Evolutionary conservation across 176 grass and related monocot genomes (phyloP).

Genomic region (Aegilops sharonensis): DNA sequence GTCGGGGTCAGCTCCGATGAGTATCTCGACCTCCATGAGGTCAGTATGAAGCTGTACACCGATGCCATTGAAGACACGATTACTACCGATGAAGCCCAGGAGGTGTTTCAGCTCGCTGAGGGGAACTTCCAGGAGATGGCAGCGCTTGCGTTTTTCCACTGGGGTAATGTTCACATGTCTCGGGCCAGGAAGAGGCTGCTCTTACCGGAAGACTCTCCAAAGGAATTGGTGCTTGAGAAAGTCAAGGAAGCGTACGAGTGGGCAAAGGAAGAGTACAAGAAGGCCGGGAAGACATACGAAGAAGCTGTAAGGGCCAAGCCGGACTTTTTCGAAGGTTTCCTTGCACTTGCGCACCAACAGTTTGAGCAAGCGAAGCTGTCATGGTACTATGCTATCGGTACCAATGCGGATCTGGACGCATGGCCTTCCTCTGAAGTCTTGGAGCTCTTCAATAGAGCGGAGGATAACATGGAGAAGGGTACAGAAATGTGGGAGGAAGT

Average conservation of each 20-base stretch:
- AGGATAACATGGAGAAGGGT: slow-evolving; percentile 73
- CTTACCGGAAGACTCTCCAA: slow-evolving; percentile 48
- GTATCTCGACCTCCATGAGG: slow-evolving; percentile 75
- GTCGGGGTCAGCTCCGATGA: slow-evolving; percentile 69
- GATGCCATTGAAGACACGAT: slow-evolving; percentile 91
- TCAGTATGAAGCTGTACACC: slow-evolving; percentile 79
- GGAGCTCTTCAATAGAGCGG: slow-evolving; percentile 68
- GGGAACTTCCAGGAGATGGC: slow-evolving; percentile 88
- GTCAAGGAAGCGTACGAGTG: slow-evolving; percentile 67
- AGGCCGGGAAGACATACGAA: slow-evolving; percentile 62
- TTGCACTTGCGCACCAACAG: slow-evolving; percentile 68
- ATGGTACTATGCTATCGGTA: slow-evolving; percentile 73
- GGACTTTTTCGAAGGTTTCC: slow-evolving; percentile 72
- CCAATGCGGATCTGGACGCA: slow-evolving; percentile 29
- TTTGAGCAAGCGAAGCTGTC: slow-evolving; percentile 82
- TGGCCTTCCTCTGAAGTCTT: slow-evolving; percentile 47
- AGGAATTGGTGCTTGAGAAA: slow-evolving; percentile 51
- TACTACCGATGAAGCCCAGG: slow-evolving; percentile 82
- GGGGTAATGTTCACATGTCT: slow-evolving; percentile 93
- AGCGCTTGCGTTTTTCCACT: slow-evolving; percentile 88
- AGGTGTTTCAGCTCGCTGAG: slow-evolving; percentile 75
- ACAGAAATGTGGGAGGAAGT: slow-evolving; percentile 66
- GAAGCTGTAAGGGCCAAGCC: slow-evolving; percentile 63
- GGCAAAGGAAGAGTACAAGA: slow-evolving; percentile 57
- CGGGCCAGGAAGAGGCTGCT: slow-evolving; percentile 73